Conservation (phyloP, 2,329 filamentous ascomycete genomes). For the Sporothrix brunneoviolacea region DNA sequence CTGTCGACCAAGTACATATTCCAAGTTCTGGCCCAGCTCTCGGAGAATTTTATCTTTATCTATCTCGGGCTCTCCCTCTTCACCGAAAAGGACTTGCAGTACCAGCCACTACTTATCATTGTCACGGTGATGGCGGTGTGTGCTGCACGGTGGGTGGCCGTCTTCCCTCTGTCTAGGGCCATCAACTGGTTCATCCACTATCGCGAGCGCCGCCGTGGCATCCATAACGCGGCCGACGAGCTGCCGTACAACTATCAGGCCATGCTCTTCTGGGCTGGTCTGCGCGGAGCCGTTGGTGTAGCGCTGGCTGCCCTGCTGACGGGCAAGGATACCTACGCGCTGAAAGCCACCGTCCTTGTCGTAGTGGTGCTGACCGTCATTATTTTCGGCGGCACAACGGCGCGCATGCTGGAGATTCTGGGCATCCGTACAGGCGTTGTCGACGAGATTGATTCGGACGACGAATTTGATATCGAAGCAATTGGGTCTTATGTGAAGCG, state of each 20-base stretch:
- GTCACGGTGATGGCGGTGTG: slow-evolving; percentile 89
- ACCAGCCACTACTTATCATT: slow-evolving; percentile 92
- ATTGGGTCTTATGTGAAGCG: slow-evolving; percentile 75
- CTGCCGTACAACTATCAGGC: slow-evolving; percentile 91
- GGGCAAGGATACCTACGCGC: slow-evolving; percentile 71
- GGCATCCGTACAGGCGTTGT: slow-evolving; percentile 95
- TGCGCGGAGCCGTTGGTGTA: slow-evolving; percentile 92
- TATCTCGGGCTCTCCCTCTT: slow-evolving; percentile 93
- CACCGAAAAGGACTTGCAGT: slow-evolving; percentile 79
- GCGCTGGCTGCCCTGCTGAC: slow-evolving; percentile 83
- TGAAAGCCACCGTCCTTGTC: slow-evolving; percentile 92
- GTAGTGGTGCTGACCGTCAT: slow-evolving; percentile 97
- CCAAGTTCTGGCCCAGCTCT: slow-evolving; percentile 86
- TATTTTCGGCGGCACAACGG: slow-evolving; percentile 96
- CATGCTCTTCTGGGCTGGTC: slow-evolving; percentile 99
- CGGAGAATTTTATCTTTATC: slow-evolving; percentile 99
- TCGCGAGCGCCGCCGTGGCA: slow-evolving; percentile 66
- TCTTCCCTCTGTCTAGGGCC: slow-evolving; percentile 81
- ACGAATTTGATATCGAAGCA: slow-evolving; percentile 93
- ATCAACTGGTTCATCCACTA: slow-evolving; percentile 95
- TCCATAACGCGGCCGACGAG: slow-evolving; percentile 70
- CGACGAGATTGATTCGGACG: slow-evolving; percentile 94
- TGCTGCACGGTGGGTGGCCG: slow-evolving; percentile 83
- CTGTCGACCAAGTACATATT: slow-evolving; percentile 98
- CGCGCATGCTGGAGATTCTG: slow-evolving; percentile 93